These are phyloP conservation scores for Diaporthe helianthi DNA, from an alignment of 2,329 filamentous ascomycete genomes.

Conservation along the genomic window DNA sequence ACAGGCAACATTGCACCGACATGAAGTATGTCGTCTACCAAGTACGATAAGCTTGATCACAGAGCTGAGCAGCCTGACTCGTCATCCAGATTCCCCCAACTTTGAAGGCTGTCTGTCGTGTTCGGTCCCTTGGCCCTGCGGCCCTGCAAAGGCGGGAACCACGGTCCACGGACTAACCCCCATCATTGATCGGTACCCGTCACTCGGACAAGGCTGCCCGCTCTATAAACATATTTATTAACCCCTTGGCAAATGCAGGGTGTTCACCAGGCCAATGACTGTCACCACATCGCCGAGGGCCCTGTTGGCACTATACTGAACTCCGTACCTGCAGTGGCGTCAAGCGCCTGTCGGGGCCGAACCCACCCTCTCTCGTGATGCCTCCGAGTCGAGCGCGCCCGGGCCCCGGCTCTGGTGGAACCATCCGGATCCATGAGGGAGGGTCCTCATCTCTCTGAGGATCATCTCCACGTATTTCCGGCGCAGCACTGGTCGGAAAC, in stretches of 20 bases:
- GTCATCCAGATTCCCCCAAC: neutral
- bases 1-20: neutral
- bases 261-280: neutral
- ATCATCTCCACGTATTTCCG: neutral
- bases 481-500: neutral
- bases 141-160: too few species aligned
- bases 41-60: constrained; percentile 13
- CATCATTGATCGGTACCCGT: constrained; percentile 5
- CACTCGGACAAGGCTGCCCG: neutral
- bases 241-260: neutral
- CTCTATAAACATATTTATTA: neutral
- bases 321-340: neutral
- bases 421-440: constrained; percentile 7
- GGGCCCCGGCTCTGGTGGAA: constrained; percentile 2
- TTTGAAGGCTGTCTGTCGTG: neutral
- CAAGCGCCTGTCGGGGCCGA: constrained; percentile 4
- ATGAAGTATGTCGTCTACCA: neutral
- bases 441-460: neutral
- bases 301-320: neutral
- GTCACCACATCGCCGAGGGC: neutral
- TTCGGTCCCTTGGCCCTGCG: neutral
- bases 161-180: neutral
- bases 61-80: constrained; percentile 16
- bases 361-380: neutral
- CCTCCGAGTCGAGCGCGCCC: constrained; percentile 18